Evolutionary conservation across 305 asterid genomes (phyloP).

Genomic region (Fraxinus dipetala): DNA sequence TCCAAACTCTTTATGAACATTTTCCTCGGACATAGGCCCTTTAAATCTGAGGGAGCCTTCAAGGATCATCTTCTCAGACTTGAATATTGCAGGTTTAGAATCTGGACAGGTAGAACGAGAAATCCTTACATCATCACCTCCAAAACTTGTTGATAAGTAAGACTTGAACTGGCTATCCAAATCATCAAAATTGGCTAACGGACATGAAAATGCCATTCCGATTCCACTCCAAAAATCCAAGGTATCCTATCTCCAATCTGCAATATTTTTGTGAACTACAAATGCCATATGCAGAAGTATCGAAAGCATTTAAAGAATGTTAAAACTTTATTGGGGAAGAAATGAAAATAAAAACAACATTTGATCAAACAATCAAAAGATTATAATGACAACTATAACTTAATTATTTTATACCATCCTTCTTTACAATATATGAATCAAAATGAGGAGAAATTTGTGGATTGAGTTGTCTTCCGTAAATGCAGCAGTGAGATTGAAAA

Average conservation of each 20-base stretch:
- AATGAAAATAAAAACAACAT: background rate
- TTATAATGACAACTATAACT: background rate
- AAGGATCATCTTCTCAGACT: slow-evolving; percentile 43
- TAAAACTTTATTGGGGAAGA: background rate
- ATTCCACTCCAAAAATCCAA: background rate
- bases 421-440: background rate
- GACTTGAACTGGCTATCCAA: slow-evolving; percentile 42
- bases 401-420: background rate
- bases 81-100: slow-evolving; percentile 28
- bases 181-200: slow-evolving; percentile 40
- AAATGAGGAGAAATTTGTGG: too few relatives aligned
- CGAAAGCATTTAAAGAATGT: too few relatives aligned
- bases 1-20: slow-evolving; percentile 16
- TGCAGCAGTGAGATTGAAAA: too few relatives aligned
- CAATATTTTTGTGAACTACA: background rate
- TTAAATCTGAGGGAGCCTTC: slow-evolving; percentile 54
- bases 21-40: slow-evolving; percentile 25
- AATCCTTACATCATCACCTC: slow-evolving; percentile 28
- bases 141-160: slow-evolving; percentile 36
- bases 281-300: background rate
- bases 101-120: slow-evolving; percentile 34
- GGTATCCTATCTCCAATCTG: slow-evolving; percentile 15
- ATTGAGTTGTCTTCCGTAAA: too few relatives aligned
- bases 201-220: slow-evolving; percentile 35
- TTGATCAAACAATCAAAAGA: background rate